Evolutionary conservation across 768 basidiomycete species (phyloP).

Genomic region (Termitomyces sp.): DNA sequence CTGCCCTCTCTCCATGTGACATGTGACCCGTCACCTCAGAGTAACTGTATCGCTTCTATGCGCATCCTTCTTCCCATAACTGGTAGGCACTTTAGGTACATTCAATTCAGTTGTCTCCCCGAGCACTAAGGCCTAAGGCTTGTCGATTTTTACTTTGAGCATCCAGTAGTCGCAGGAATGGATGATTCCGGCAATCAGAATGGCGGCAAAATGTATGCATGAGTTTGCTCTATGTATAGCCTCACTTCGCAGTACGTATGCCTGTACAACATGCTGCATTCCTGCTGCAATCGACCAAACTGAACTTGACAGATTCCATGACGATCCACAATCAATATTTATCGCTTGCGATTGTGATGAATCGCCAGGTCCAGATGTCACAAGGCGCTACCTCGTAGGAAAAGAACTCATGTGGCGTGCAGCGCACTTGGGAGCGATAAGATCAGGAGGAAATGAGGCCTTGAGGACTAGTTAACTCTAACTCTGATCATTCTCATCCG

Average conservation of each 20-base stretch:
- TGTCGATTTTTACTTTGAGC: no score
- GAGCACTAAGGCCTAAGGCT: no score
- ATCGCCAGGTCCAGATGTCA: neutral
- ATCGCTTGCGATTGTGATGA: neutral
- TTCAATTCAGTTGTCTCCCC: no score
- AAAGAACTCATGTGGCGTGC: neutral
- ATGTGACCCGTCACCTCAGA: no score
- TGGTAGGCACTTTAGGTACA: no score
- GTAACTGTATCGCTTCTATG: no score
- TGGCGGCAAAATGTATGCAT: neutral
- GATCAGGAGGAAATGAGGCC: neutral
- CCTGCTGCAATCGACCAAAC: neutral
- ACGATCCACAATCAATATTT: neutral
- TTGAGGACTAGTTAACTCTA: neutral
- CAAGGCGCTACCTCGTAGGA: neutral
- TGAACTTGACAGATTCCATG: constrained; percentile 4
- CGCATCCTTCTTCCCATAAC: no score
- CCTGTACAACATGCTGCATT: constrained; percentile 4
- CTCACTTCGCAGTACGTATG: neutral
- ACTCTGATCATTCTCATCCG: neutral
- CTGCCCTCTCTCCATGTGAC: no score
- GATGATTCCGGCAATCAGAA: neutral
- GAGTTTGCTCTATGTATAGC: neutral
- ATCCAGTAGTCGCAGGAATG: no score
- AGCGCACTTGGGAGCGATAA: neutral